phyloP scores from a whole-genome alignment of 2,329 filamentous ascomycete genomes.

The Calonectria henricotiae region DNA sequence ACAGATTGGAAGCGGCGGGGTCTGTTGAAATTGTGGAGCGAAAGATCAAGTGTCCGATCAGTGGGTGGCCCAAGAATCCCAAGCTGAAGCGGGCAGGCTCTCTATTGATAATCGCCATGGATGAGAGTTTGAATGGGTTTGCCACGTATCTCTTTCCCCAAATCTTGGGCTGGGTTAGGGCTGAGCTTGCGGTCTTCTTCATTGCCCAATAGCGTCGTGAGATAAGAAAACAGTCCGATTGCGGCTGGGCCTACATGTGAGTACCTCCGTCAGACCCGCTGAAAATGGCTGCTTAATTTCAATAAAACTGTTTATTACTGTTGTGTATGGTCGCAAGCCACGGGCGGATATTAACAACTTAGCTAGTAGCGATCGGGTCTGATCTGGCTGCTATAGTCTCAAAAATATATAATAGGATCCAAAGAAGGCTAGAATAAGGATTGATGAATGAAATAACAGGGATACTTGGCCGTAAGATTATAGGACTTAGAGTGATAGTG shows the following conservation, averaged over 20 bases:
- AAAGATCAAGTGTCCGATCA: slow-evolving; percentile 60
- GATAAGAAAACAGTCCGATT: slow-evolving; percentile 37
- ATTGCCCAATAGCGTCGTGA: slow-evolving; percentile 46
- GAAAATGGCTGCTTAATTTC: too few species aligned
- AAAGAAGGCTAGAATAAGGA: too few species aligned
- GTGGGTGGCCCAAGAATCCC: slow-evolving; percentile 62
- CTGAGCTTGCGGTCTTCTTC: slow-evolving; percentile 50
- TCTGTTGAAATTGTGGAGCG: slow-evolving; percentile 57
- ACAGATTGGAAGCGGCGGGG: slow-evolving; percentile 54
- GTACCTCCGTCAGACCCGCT: not conserved
- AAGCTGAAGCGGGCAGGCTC: slow-evolving; percentile 62
- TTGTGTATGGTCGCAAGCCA: slow-evolving; percentile 46
- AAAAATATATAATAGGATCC: too few species aligned
- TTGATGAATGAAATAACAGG: too few species aligned
- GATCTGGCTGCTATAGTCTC: too few species aligned
- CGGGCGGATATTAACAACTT: not conserved
- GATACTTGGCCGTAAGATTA: too few species aligned
- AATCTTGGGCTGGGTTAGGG: slow-evolving; percentile 52
- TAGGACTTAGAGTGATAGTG: too few species aligned
- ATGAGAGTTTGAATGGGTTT: slow-evolving; percentile 55
- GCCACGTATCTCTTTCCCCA: slow-evolving; percentile 51
- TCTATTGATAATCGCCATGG: slow-evolving; percentile 53
- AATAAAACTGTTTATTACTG: slow-evolving; percentile 33
- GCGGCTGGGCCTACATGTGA: slow-evolving; percentile 42
- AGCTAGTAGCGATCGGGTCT: not conserved